Evolutionary conservation across 1,139 yeast species (phyloP).

Genomic region (Kurtzmaniella natalensis): DNA sequence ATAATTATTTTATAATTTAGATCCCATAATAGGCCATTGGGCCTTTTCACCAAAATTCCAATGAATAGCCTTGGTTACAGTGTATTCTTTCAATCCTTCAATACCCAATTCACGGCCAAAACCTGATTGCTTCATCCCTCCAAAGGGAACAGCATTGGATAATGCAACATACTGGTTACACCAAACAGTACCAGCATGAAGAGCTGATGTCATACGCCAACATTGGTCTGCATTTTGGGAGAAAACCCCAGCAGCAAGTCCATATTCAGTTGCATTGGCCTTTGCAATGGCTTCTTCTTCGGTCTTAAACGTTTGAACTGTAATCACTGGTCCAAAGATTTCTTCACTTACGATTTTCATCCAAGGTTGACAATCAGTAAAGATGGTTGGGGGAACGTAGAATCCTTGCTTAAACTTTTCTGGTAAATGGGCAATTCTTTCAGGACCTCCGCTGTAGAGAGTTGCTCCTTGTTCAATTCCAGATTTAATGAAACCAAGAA

Average conservation of each 20-base stretch:
- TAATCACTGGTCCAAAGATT: slow-evolving; percentile 84
- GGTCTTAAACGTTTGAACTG: slow-evolving; percentile 67
- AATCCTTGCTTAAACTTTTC: slow-evolving; percentile 50
- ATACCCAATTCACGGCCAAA: slow-evolving; percentile 27
- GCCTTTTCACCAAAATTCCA: slow-evolving; percentile 17
- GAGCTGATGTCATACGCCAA: slow-evolving; percentile 18
- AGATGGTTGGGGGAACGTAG: slow-evolving; percentile 76
- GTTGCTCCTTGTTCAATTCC: slow-evolving; percentile 78
- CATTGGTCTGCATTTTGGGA: slow-evolving; percentile 51
- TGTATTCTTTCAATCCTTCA: slow-evolving; percentile 22
- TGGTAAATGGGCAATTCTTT: slow-evolving; percentile 39
- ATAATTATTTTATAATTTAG: slow-evolving; percentile 4
- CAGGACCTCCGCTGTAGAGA: slow-evolving; percentile 68
- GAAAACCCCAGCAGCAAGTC: slow-evolving; percentile 80
- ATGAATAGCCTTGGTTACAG: slow-evolving; percentile 11
- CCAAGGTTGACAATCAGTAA: slow-evolving; percentile 62
- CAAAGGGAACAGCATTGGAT: slow-evolving; percentile 26
- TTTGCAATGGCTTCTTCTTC: slow-evolving; percentile 63
- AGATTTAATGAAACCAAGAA: slow-evolving; percentile 63
- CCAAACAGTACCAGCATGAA: slow-evolving; percentile 23
- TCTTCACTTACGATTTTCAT: slow-evolving; percentile 75
- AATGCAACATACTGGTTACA: slow-evolving; percentile 25
- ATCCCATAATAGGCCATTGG: slow-evolving; percentile 14
- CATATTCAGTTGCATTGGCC: slow-evolving; percentile 75
- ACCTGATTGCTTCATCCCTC: slow-evolving; percentile 27